A percentile compares a stretch with the other conserved stretches of the same genome.
Conservation (phyloP, 2,329 filamentous ascomycete genomes). For the Biscogniauxia sp. region DNA sequence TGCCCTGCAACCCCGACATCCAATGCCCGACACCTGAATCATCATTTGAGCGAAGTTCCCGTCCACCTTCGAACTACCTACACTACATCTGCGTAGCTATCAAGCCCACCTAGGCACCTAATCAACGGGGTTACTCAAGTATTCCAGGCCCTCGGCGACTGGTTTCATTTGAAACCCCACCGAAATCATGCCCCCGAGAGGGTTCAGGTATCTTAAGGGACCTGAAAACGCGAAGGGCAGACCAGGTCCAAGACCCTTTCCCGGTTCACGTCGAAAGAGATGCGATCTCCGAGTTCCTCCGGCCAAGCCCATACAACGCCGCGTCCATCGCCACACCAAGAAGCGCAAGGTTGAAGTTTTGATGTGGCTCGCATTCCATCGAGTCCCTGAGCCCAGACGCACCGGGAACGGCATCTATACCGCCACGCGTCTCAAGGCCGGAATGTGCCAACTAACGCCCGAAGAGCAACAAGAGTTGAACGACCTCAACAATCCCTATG, state of each 20-base stretch:
- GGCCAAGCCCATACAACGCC: conserved; percentile 2
- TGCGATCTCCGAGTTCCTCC: conserved; percentile 14
- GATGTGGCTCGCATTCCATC: conserved; percentile 1
- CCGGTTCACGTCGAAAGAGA: conserved; percentile 12
- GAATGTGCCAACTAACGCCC: not conserved
- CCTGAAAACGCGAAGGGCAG: conserved; percentile 2
- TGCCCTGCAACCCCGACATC: too few relatives aligned
- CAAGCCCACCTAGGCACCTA: too few relatives aligned
- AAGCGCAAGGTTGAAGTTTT: conserved; percentile 4
- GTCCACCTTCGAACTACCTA: too few relatives aligned
- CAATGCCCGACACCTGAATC: too few relatives aligned
- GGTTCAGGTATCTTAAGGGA: too few relatives aligned
- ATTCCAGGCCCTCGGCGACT: too few relatives aligned
- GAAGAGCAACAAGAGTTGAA: conserved; percentile 1
- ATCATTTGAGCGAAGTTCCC: too few relatives aligned
- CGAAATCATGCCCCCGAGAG: too few relatives aligned
- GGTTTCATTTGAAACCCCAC: too few relatives aligned
- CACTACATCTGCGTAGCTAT: too few relatives aligned
- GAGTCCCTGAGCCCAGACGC: not conserved
- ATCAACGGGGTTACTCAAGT: too few relatives aligned
- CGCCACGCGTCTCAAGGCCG: not conserved
- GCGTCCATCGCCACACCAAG: not conserved
- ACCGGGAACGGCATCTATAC: not conserved
- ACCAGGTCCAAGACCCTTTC: conserved; percentile 6
- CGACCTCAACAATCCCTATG: conserved; percentile 1